These are phyloP conservation scores for Cicer yamashitae DNA, from an alignment of 306 rosid genomes.

Conservation along the genomic window DNA sequence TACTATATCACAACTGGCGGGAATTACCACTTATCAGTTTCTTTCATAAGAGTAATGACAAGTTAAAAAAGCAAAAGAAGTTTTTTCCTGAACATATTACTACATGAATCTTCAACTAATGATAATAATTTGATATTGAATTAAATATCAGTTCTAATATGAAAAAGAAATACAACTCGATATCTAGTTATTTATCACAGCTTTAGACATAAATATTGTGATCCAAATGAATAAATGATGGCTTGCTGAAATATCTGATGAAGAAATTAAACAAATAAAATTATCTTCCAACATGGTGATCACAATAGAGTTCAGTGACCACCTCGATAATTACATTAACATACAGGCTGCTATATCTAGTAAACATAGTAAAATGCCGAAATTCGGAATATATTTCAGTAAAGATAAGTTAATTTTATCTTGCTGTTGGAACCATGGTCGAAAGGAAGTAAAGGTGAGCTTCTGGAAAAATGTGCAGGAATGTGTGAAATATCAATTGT, in stretches of 20 bases:
- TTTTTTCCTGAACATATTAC: not conserved
- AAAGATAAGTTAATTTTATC: slow-evolving; percentile 6
- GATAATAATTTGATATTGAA: not conserved
- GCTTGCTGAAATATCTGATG: slow-evolving; percentile 14
- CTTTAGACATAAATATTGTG: not conserved
- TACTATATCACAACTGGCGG: not conserved
- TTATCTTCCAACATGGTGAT: slow-evolving; percentile 38
- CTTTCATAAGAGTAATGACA: slow-evolving; percentile 12
- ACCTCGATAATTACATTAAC: slow-evolving; percentile 11
- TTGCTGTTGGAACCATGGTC: slow-evolving; percentile 8
- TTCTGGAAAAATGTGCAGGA: not conserved
- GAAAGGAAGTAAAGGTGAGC: not conserved
- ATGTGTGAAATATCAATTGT: not conserved
- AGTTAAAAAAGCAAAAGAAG: slow-evolving; percentile 3
- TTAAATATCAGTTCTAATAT: not conserved
- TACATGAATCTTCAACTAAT: slow-evolving; percentile 11
- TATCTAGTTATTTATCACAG: slow-evolving; percentile 15
- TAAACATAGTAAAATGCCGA: slow-evolving; percentile 11
- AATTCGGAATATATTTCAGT: not conserved
- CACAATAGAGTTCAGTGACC: slow-evolving; percentile 25
- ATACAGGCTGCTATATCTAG: not conserved
- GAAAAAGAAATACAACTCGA: slow-evolving; percentile 15
- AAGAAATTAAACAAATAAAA: slow-evolving; percentile 12
- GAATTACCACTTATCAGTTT: not conserved
- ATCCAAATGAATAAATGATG: slow-evolving; percentile 20